A percentile compares a stretch with the other conserved stretches of the same genome.
These are phyloP conservation scores for Leucogyrophana mollusca DNA, from an alignment of 768 basidiomycete genomes.

Conservation along the genomic window DNA sequence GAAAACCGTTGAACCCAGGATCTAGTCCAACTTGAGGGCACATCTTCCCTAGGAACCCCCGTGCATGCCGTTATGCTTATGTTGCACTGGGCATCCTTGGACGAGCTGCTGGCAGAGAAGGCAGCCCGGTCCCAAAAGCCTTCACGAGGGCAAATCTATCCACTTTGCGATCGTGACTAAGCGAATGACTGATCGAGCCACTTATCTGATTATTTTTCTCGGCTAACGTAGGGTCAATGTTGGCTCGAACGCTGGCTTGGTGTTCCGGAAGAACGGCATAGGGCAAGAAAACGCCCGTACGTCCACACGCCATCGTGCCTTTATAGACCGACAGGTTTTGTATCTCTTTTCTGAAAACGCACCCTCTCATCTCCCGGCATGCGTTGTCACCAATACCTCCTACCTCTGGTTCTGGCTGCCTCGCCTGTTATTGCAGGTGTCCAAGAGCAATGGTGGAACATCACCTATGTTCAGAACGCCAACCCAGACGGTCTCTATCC, in stretches of 20 bases:
- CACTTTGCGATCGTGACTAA: too few relatives aligned
- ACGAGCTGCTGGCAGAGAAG: too few relatives aligned
- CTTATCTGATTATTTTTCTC: slow-evolving; percentile 1
- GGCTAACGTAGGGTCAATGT: neutral
- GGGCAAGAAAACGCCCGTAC: neutral
- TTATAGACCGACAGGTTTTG: too few relatives aligned
- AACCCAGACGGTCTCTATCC: slow-evolving; percentile 78
- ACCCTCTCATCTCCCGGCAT: slow-evolving; percentile 8
- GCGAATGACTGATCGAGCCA: neutral
- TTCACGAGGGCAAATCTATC: too few relatives aligned
- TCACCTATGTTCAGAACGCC: slow-evolving; percentile 72
- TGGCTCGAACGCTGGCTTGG: neutral
- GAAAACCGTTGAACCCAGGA: too few relatives aligned
- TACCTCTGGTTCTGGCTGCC: slow-evolving; percentile 22
- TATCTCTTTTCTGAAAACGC: neutral
- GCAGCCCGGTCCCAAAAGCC: too few relatives aligned
- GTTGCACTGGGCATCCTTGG: too few relatives aligned
- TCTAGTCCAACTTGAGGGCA: too few relatives aligned
- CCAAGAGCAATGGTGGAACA: slow-evolving; percentile 79
- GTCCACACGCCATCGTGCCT: neutral
- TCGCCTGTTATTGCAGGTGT: slow-evolving; percentile 52
- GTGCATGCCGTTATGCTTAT: too few relatives aligned
- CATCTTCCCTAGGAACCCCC: too few relatives aligned
- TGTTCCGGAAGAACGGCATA: neutral
- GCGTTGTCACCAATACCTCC: slow-evolving; percentile 18